These are phyloP conservation scores for Angomonas ambiguus DNA, from an alignment of 208 protist genomes.

Conservation along the genomic window DNA sequence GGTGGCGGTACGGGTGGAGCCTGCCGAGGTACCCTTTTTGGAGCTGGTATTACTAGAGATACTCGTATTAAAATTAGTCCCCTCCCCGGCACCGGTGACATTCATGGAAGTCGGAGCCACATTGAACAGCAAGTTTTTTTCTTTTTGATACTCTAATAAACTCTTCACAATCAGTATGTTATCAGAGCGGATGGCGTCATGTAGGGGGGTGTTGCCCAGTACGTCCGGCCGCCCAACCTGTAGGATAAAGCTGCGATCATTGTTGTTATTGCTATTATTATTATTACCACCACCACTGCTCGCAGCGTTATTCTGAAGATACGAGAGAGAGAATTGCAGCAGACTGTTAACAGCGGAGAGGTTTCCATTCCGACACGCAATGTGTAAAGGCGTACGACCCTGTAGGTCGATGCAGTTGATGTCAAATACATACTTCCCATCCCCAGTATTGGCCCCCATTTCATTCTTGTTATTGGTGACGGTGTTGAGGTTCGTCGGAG, in stretches of 20 bases:
- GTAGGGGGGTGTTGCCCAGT: constrained; percentile 65
- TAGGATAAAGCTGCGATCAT: constrained; percentile 14
- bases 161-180: constrained; percentile 6
- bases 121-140: too few species aligned
- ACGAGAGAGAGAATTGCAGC: neutral
- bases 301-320: constrained; percentile 15
- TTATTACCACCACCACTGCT: constrained; percentile 8
- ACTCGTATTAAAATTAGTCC: too few species aligned
- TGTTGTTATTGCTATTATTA: constrained; percentile 2
- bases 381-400: constrained; percentile 79
- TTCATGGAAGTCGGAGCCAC: constrained; percentile 8
- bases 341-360: constrained; percentile 26
- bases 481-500: neutral
- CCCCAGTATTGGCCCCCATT: neutral
- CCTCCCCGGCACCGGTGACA: too few species aligned
- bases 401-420: constrained; percentile 71
- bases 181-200: constrained; percentile 67
- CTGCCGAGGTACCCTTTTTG: too few species aligned
- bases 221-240: constrained; percentile 39
- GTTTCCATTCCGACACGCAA: constrained; percentile 71
- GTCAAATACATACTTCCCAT: constrained; percentile 32
- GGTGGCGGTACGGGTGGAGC: neutral
- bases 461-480: neutral
- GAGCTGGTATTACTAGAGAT: neutral
- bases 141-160: neutral